These are phyloP conservation scores for Penicillium frequentans DNA, from an alignment of 2,329 filamentous ascomycete genomes.

Conservation along the genomic window DNA sequence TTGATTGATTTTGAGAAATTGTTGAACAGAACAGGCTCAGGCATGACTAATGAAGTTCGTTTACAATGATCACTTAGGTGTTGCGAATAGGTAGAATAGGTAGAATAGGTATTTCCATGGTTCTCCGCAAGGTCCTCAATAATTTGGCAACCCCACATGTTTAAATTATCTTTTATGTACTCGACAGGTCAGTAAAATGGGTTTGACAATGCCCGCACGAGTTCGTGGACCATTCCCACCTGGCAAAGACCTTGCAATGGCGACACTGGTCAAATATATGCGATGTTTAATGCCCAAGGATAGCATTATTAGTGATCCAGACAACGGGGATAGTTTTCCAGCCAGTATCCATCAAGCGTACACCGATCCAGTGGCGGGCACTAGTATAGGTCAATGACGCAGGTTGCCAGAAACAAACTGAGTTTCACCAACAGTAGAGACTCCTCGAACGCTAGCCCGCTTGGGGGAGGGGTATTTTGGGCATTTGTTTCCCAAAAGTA, in stretches of 20 bases:
- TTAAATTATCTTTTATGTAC: not conserved
- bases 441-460: not conserved
- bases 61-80: not conserved
- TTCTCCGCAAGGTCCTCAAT: not conserved
- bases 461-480: constrained; percentile 4
- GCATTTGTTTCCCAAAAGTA: not conserved
- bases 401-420: not conserved
- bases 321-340: not conserved
- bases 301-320: too few relatives aligned
- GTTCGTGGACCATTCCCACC: too few relatives aligned
- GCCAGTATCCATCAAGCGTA: not conserved
- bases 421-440: not conserved
- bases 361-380: not conserved
- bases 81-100: not conserved
- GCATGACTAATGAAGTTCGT: not conserved
- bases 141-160: not conserved
- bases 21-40: not conserved
- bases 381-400: not conserved
- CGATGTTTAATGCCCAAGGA: not conserved
- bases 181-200: too few relatives aligned
- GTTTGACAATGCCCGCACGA: too few relatives aligned
- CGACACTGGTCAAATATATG: not conserved
- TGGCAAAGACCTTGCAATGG: too few relatives aligned
- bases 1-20: not conserved
- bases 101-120: not conserved